Base-by-base conservation (phyloP, 257 asterid genomes). In the Primulina tabacum region DNA sequence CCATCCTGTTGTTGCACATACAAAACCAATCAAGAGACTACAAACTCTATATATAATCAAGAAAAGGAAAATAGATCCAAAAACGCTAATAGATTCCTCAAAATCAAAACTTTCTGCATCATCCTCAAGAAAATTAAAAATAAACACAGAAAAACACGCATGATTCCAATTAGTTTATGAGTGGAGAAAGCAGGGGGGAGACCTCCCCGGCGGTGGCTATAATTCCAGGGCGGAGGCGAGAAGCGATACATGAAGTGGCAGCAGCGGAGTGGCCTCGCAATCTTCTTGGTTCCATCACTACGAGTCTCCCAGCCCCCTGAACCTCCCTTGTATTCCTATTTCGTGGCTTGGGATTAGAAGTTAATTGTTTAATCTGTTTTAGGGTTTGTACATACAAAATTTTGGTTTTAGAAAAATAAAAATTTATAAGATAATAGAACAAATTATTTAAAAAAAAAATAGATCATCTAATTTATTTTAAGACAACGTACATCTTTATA, bases 121-220 rank as follows among this genome's bases (percentile, higher is more conserved):
- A 8, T 60, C 57, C 30, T 12, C 47, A 30, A 53, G 5, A 64
- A 55, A 62, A 43, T n/a, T 7, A 30, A 7, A 50, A 37, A 12
- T 21, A 12, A 65, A 66, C 40, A 18, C 57, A 35, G 30, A 55
- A 6, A 6, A 40, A 71, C 30, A 30, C 55, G 37, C 26, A 18
- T 63, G 26, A 37, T 47, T 71, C 57, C 7, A 18, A 20, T 33
- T 29, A 34, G 77, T 33, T 69, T 24, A 21, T 5, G 61, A 26
- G 55, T 8, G 1, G 26, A 52, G 59, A 55, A 59, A 63, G 4
- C 67, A 33, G 58, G 58, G 8, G 68, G 5, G 33, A 47, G 30
- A 92, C 96, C 97, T 94, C 99, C 3, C 78, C 93, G 50, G 96
- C 90, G 10, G 97, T 88, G 80, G 89, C 92, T 33, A 91, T 69